Evolutionary conservation across 108 stramenopile genomes (phyloP).

Genomic region (Nannochloropsis oceanica): DNA sequence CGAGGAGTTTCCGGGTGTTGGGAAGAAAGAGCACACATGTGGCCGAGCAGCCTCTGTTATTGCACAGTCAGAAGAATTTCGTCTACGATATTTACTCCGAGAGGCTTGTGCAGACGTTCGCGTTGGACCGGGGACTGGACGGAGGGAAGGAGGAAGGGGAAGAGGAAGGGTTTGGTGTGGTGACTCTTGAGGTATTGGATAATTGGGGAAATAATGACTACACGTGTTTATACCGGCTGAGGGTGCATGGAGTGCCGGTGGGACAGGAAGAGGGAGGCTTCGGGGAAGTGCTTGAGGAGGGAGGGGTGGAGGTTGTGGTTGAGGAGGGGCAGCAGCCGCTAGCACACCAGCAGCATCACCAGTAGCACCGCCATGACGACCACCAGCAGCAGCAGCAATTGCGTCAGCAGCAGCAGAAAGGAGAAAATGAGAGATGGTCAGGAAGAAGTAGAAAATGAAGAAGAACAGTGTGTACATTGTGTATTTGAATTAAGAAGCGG

Average conservation of each 20-base stretch:
- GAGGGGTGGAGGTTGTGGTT: background rate
- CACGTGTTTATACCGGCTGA: conserved; percentile 30
- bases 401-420: too few species aligned
- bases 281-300: background rate
- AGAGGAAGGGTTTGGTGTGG: background rate
- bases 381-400: too few species aligned
- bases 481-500: too few species aligned
- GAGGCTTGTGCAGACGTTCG: background rate
- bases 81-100: background rate
- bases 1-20: background rate
- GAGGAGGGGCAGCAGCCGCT: background rate
- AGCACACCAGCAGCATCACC: too few species aligned
- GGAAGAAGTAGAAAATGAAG: too few species aligned
- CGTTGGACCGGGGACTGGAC: conserved; percentile 1
- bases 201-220: conserved; percentile 23
- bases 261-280: background rate
- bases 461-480: too few species aligned
- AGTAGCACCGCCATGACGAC: too few species aligned
- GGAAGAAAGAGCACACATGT: background rate
- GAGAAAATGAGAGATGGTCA: too few species aligned
- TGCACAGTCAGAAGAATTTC: background rate
- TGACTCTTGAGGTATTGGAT: conserved; percentile 10
- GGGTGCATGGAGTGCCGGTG: conserved; percentile 23
- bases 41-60: background rate
- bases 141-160: background rate